Evolutionary conservation across 768 basidiomycete genomes (phyloP).

Genomic region (Phylloporus arenicola): DNA sequence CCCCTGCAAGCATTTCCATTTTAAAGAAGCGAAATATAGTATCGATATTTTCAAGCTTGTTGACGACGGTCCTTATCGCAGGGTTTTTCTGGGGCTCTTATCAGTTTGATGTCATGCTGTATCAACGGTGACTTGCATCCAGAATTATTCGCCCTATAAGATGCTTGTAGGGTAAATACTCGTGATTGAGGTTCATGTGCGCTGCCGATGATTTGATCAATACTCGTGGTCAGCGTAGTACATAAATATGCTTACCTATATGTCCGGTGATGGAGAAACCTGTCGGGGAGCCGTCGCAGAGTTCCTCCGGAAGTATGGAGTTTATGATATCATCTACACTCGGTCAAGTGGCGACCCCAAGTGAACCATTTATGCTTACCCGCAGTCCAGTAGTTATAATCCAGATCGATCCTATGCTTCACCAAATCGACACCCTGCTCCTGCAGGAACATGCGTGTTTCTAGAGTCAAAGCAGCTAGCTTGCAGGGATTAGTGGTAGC

Average conservation of each 20-base stretch:
- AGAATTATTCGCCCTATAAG: conserved; percentile 89
- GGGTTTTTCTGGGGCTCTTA: conserved; percentile 69
- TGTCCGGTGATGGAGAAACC: conserved; percentile 90
- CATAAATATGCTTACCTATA: conserved; percentile 56
- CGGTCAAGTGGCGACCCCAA: background rate
- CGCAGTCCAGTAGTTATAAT: conserved; percentile 86
- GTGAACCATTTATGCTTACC: conserved; percentile 40
- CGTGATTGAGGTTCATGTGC: conserved; percentile 84
- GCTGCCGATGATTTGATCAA: conserved; percentile 41
- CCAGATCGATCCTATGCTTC: conserved; percentile 55
- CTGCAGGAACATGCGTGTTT: conserved; percentile 51
- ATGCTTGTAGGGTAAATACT: conserved; percentile 88
- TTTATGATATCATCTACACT: conserved; percentile 75
- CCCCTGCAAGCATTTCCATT: conserved; percentile 95
- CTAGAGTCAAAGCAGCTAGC: conserved; percentile 63
- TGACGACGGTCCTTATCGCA: conserved; percentile 81
- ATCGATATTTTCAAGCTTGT: conserved; percentile 87
- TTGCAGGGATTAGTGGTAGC: conserved; percentile 28
- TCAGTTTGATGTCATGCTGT: conserved; percentile 5
- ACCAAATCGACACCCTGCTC: conserved; percentile 53
- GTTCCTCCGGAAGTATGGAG: conserved; percentile 71
- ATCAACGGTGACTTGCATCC: conserved; percentile 53
- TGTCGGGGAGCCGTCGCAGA: conserved; percentile 73
- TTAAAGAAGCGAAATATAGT: conserved; percentile 86
- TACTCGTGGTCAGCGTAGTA: background rate